A percentile compares a stretch with the other conserved stretches of the same genome.
These are phyloP conservation scores for Euptelea pleiosperma DNA, from an alignment of 164 flowering plant species.

Conservation along the genomic window DNA sequence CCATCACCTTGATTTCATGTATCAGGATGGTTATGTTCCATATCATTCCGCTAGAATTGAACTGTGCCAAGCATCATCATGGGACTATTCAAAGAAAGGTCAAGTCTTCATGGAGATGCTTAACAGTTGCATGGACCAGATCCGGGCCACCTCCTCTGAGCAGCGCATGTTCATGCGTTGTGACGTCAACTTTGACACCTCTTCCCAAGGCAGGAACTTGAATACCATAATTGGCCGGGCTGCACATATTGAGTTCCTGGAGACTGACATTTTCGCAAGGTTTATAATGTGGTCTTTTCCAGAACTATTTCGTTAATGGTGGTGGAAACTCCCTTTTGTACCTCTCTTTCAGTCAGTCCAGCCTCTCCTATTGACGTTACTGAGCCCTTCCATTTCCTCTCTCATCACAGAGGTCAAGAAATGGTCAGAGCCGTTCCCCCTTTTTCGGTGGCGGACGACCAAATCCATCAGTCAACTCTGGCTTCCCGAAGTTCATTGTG, in stretches of 20 bases:
- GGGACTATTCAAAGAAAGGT: slow-evolving; percentile 75
- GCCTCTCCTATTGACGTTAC: background rate
- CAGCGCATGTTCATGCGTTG: slow-evolving; percentile 86
- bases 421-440: background rate
- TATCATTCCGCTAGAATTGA: slow-evolving; percentile 98
- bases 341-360: background rate
- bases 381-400: background rate
- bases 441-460: background rate
- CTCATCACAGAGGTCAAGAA: background rate
- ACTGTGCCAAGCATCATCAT: slow-evolving; percentile 65
- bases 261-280: slow-evolving; percentile 75
- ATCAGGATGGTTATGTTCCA: slow-evolving; percentile 98
- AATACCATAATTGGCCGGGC: slow-evolving; percentile 89
- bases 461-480: background rate
- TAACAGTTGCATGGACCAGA: slow-evolving; percentile 89
- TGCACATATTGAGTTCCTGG: slow-evolving; percentile 95
- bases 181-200: slow-evolving; percentile 83
- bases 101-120: slow-evolving; percentile 82
- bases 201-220: slow-evolving; percentile 74
- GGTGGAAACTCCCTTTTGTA: background rate
- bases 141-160: slow-evolving; percentile 64
- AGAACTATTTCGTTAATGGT: slow-evolving; percentile 55
- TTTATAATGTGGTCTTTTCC: slow-evolving; percentile 97
- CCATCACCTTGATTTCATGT: background rate
- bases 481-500: background rate